Evolutionary conservation across 495 filamentous ascomycete species (phyloP).

Genomic region (Achaetomiella virescens): DNA sequence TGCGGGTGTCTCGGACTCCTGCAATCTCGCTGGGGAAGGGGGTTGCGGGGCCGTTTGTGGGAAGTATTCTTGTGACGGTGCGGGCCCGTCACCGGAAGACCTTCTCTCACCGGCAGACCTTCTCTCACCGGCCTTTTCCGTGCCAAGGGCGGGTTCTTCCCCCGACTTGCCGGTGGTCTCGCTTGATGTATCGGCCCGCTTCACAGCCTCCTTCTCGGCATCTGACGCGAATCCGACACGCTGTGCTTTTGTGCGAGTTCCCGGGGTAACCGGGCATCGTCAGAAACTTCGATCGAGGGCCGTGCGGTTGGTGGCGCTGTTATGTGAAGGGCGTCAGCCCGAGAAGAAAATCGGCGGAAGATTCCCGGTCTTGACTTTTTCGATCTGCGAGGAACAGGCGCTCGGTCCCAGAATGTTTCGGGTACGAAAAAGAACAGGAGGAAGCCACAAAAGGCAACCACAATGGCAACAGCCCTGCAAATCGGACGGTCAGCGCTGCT

Average conservation of each 20-base stretch:
- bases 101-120: not conserved
- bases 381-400: conserved; percentile 54
- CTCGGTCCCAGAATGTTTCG: conserved; percentile 94
- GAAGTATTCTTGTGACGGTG: not conserved
- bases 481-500: conserved; percentile 20
- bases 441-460: conserved; percentile 67
- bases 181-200: not conserved
- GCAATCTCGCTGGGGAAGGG: not conserved
- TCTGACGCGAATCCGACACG: conserved; percentile 6
- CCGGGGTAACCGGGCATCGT: not conserved
- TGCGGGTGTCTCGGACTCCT: not conserved
- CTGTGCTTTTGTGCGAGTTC: not conserved
- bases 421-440: conserved; percentile 88
- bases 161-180: not conserved
- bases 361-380: conserved; percentile 31
- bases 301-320: not conserved
- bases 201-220: not conserved
- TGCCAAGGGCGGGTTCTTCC: not conserved
- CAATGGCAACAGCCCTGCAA: conserved; percentile 71
- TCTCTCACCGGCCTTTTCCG: not conserved
- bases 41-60: not conserved
- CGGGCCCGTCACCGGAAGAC: not conserved
- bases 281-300: not conserved
- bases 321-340: conserved; percentile 4
- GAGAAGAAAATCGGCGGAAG: conserved; percentile 39